Base-by-base conservation (phyloP, 352 stramenopile species). In the Pythium phragmitis region DNA sequence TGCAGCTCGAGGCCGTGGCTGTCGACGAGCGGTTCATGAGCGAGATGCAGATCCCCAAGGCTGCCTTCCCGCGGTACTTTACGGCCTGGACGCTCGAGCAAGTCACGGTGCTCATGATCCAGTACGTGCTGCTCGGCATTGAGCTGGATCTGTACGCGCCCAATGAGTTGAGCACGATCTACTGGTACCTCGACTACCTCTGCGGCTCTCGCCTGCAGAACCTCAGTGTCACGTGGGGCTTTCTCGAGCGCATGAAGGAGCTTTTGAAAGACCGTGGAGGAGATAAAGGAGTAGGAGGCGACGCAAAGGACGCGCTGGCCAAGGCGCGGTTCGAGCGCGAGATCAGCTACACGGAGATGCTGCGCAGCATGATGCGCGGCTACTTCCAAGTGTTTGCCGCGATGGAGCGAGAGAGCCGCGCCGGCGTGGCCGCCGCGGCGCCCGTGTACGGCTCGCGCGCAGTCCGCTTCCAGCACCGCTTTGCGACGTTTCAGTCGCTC, bases 131-230 rank as follows among this genome's bases (percentile, higher is more conserved):
- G 21, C 61, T 96, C 17, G 83, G 86, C 8, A 68, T 94, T 8
- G 84, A 94, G 53, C 56, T 96, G 23, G 84, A 94, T 41, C 63
- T 96, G 30, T 92, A 92, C 41, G 70, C 84, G n/a, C 72, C 76
- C 19, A 79, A 79, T 14, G 86, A 95, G 53, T 77, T 82, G 64
- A 79, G 75, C 53, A 91, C 77, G 26, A 74, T 91, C 34, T 95
- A 89, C 63, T 95, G 86, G 86, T 96, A 96, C 60, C 56, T 94
- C 41, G 87, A 96, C 73, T 96, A 92, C 62, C 70, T 96, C 60
- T 72, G 87, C 47, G 84, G 86, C n/a, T 88, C 84, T 33, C 82
- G 86, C 9, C 75, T 95, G 7, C 86, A 95, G 57, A 95, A 92
- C 55, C 63, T 95, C 21, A 89, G 77, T 5, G 74, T 89, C 30